Evolutionary conservation across 768 basidiomycete species (phyloP), one percentile per base, ranked within the genome.

Genomic region (Russula sp.): DNA sequence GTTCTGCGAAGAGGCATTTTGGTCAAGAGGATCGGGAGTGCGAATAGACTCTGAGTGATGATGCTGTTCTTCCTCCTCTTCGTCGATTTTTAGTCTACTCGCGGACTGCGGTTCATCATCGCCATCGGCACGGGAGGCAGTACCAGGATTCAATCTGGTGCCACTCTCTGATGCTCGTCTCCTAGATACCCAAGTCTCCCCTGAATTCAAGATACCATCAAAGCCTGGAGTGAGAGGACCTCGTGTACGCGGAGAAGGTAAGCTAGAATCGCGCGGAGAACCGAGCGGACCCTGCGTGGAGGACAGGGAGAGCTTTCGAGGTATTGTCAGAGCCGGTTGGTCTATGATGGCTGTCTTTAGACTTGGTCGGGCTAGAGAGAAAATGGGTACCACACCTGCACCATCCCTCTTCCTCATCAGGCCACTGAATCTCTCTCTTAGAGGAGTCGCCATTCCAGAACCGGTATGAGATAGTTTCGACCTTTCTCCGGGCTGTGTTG

Each of bases 251-350:
- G 89, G 87, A 39, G 88, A 88, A 46, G 83, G 80, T 58, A 83
- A 74, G 22, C 76, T 77, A 13, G 71, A 69, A 53, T 88, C 87
- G 51, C 87, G 84, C 42, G 87, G 79, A 47, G 84, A 82, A 58
- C 75, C 63, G 18, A 78, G 68, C n/a, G 83, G 73, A 29, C 77
- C 75, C 68, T 85, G 86, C 59, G 81, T 75, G 57, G 79, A 77
- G 22, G 88, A 86, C 69, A 87, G 70, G 7, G 90, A 90, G 43
- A 84, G 79, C 73, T 88, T 90, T 47, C 88, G 81, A 49, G 85
- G 82, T 29, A 84, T 68, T 29, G 75, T 61, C 55, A 78, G 65
- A n/a, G 83, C 74, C 35, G 81, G 74, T 69, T 81, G 82, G 72
- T 91, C 89, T 90, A 70, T 36, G 61, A 54, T 63, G 51, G 52